Percentiles rank a stretch among this genome's conserved stretches.
Evolutionary conservation across 140 eudicot genomes (phyloP).

Genomic region (Oenanthe javanica): DNA sequence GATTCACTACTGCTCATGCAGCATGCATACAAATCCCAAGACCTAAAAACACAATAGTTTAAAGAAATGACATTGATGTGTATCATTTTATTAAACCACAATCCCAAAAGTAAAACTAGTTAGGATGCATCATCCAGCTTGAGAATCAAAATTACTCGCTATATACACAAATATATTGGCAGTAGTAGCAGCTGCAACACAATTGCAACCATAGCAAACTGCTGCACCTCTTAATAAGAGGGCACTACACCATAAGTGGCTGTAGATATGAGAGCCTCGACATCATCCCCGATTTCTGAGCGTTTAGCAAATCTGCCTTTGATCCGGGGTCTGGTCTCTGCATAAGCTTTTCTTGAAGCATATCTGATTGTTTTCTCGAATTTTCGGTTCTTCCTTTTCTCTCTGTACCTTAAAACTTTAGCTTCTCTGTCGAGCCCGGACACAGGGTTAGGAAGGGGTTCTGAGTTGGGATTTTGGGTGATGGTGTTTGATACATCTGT

Average conservation of each 20-base stretch:
- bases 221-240: slow-evolving; percentile 23
- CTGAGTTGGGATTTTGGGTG: slow-evolving; percentile 22
- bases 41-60: not conserved
- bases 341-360: slow-evolving; percentile 89
- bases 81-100: not conserved
- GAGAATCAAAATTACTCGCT: not conserved
- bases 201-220: not conserved
- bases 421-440: slow-evolving; percentile 75
- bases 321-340: slow-evolving; percentile 84
- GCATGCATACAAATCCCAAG: not conserved
- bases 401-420: slow-evolving; percentile 76
- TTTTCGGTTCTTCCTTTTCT: slow-evolving; percentile 81
- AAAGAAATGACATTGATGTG: not conserved
- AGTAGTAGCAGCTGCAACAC: not conserved
- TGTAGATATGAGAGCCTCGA: slow-evolving; percentile 34
- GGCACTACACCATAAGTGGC: slow-evolving; percentile 80
- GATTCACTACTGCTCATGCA: not conserved
- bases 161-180: not conserved
- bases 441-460: slow-evolving; percentile 38
- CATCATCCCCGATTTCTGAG: slow-evolving; percentile 36
- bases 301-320: slow-evolving; percentile 91
- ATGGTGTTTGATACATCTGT: slow-evolving; percentile 42
- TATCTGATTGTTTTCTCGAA: slow-evolving; percentile 87
- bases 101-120: not conserved
- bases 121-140: slow-evolving; percentile 4